Base-by-base conservation (phyloP, 164 flowering plant species). In the Magnolia kwangsiensis region DNA sequence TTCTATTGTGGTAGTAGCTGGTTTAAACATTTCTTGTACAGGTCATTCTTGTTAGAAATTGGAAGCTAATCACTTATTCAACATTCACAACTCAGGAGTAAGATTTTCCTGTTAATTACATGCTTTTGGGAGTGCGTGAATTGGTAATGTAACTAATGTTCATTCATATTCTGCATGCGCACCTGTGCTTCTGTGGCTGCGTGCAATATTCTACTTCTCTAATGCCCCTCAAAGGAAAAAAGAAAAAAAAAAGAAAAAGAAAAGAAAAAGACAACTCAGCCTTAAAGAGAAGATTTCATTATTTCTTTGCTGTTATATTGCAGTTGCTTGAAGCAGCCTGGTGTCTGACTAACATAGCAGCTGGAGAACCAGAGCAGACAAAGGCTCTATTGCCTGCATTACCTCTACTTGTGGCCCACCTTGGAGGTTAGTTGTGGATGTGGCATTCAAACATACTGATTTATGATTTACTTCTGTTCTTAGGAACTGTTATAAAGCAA, bases 251-350 rank as follows among this genome's bases (percentile, higher is more conserved):
- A 27, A 27, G 1, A 24, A 27, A 37, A 24, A 19, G 16, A 16
- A 11, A 55, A 55, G 14, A 11, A 11, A 16, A 11, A 55, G 4
- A 11, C 61, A 11, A 55, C 61, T 11, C 18, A 11, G 18, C 61
- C 61, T 11, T 55, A 11, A 11, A 16, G 18, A 16, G 18, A 55
- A 55, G 11, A 29, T 29, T 27, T 27, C 13, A 9, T 68, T 31
- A 27, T 68, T 18, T 55, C 61, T 31, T 4, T 29, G 27, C 20
- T 10, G 9, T 45, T 37, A 20, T 79, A 21, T 68, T 80, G 78
- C 87, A 96, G 99, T 90, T 96, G 85, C 97, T 91, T 79, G 98
- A 96, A 88, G 93, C 98, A 61, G 94, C 98, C 76, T 96, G 99
- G 99, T 94, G 97, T 81, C 87, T 96, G 55, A 96, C 99, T 80